phyloP scores from a whole-genome alignment of 345 rosid species.

The Corchorus olitorius region DNA sequence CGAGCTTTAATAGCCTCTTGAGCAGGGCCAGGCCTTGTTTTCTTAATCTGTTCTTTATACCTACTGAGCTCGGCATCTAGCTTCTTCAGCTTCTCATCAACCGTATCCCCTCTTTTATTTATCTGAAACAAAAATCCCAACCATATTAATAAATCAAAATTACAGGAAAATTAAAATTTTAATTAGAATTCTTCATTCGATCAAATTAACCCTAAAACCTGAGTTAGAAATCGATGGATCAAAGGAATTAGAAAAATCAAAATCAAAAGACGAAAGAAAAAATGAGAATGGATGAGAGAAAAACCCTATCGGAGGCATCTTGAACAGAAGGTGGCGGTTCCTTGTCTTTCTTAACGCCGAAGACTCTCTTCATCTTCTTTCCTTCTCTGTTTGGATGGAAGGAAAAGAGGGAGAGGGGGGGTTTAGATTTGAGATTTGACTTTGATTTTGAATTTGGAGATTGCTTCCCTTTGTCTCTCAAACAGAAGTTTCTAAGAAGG shows the following conservation, averaged over 20 bases:
- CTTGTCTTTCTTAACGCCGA: slow-evolving; percentile 87
- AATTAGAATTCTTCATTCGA: neutral
- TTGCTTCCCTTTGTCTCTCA: too few species aligned
- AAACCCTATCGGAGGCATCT: slow-evolving; percentile 88
- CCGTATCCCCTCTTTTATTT: slow-evolving; percentile 84
- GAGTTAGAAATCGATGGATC: neutral
- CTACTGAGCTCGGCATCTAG: slow-evolving; percentile 78
- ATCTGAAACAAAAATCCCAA: slow-evolving; percentile 43
- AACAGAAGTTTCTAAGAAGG: too few species aligned
- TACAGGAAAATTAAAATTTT: neutral
- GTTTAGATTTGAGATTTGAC: too few species aligned
- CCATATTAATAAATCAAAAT: neutral
- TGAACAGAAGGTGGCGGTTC: slow-evolving; percentile 87
- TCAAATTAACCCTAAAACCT: neutral
- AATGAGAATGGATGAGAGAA: neutral
- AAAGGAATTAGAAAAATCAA: neutral
- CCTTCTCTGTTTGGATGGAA: neutral
- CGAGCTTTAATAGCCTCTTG: slow-evolving; percentile 90
- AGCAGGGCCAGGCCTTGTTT: slow-evolving; percentile 89
- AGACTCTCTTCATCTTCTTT: slow-evolving; percentile 80
- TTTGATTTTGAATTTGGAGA: too few species aligned
- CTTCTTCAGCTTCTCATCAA: slow-evolving; percentile 82
- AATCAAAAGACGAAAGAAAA: neutral
- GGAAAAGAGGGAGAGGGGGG: neutral
- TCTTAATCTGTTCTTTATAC: slow-evolving; percentile 86